Evolutionary conservation across 345 rosid genomes (phyloP), one percentile per base, ranked within the genome.

Genomic region (Kernera saxatilis): DNA sequence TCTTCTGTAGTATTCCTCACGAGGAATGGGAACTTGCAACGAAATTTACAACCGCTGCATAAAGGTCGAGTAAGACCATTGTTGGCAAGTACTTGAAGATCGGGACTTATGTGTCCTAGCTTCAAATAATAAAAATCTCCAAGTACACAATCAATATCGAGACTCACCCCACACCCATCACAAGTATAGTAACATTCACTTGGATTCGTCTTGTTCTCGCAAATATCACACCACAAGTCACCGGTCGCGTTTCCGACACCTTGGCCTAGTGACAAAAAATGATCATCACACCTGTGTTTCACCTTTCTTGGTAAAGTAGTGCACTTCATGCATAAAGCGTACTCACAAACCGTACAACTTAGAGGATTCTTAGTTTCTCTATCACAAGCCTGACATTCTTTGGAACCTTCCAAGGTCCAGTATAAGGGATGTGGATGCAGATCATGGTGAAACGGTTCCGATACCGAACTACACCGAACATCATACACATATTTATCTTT

Each of bases 221-320:
- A 69, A 5, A 69, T 36, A 41, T 69, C 66, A 35, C 73, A 69
- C 73, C 73, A 69, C 18, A 56, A 46, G 18, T 69, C 66, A 44
- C 73, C 73, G 2, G 3, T 25, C 0, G 48, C n/a, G 19, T 69
- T 45, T 22, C 36, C 53, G 0, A 1, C 33, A 14, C 46, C 73
- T 30, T 69, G 46, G n/a, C 56, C 12, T 63, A 54, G 11, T 6
- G 64, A 41, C 15, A 69, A 11, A 10, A 33, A 35, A 32, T 69
- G 73, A 56, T 56, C 65, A 13, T 53, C 72, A 12, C 50, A 52
- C 19, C 21, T 52, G 21, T 52, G 26, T 54, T 67, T 67, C 15
- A 69, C 36, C 26, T 55, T 69, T 15, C 45, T 44, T 22, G 73
- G 73, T 7, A 69, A 33, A 14, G 65, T 33, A 3, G 73, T 1